Evolutionary conservation across 768 basidiomycete species (phyloP), one percentile per base, ranked within the genome.

Genomic region (Lactarius sp.): DNA sequence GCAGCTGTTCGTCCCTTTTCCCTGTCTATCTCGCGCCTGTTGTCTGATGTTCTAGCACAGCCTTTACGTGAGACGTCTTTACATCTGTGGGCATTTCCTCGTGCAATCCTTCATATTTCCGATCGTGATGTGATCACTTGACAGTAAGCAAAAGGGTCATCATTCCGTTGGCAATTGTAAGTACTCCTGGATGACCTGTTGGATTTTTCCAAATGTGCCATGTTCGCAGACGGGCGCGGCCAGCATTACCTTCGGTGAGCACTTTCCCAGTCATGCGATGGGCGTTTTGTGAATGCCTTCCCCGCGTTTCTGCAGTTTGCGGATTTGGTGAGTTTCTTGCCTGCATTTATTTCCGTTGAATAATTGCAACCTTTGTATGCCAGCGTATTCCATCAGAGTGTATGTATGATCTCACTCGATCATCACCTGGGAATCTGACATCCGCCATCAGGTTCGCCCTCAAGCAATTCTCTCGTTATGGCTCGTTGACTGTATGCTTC

Each of bases 311-410:
- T 20, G 2, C 39, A 71, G 72, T 56, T 20, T 52, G 69, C 18
- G 70, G 69, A 22, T 59, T 66, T n/a, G 64, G 72, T 73, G 53
- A 64, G 72, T 59, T 47, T 22, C 22, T 56, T 42, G 8, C 56
- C 59, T 36, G 36, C 14, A 12, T 2, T 18, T 27, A 33, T 14
- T 16, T 4, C 9, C 51, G 20, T 5, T 27, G 13, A 4, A 44
- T 49, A 4, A 49, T 46, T 52, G 12, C 0, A 36, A 22, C 36
- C 20, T n/a, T 56, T 36, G 12, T 46, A 13, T 22, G 41, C 39
- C 59, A 83, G 81, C 79, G 13, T 81, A 81, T 65, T 79, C 79
- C 2, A 72, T 78, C 13, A 75, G 79, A 72, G 76, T 77, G 82
- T 82, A 55, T 37, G 71, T 70, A 34, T 37, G 41, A n/a, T 52